Conservation (phyloP, 352 stramenopile species). For the Phytophthora palmivora region DNA sequence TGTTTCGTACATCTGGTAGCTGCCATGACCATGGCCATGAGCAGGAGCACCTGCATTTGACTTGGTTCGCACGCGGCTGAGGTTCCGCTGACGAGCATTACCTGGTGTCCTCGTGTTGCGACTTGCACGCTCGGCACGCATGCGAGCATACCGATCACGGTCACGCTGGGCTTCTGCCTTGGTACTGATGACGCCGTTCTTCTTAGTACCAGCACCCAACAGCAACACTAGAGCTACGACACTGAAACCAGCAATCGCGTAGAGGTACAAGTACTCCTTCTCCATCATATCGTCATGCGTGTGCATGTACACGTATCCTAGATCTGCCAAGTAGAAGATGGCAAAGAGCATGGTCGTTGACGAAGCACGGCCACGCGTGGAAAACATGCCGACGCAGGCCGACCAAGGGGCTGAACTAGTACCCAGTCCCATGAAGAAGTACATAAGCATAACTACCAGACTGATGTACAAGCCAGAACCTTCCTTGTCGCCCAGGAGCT, state of each 20-base stretch:
- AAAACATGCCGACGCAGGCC: constrained; percentile 74
- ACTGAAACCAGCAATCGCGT: constrained; percentile 53
- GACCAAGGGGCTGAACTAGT: constrained; percentile 66
- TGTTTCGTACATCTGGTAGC: constrained; percentile 73
- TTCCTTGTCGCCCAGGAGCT: constrained; percentile 44
- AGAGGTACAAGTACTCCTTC: constrained; percentile 67
- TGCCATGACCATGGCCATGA: constrained; percentile 8
- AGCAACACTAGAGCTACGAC: constrained; percentile 53
- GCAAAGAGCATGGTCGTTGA: constrained; percentile 61
- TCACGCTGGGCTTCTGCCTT: constrained; percentile 55
- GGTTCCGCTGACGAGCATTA: constrained; percentile 58
- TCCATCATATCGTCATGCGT: constrained; percentile 38
- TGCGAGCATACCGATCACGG: constrained; percentile 47
- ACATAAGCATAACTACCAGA: constrained; percentile 70
- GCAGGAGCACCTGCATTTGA: constrained; percentile 38
- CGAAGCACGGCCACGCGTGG: constrained; percentile 53
- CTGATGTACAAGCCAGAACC: constrained; percentile 61
- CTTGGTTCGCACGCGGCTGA: constrained; percentile 67
- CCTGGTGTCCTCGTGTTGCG: constrained; percentile 49
- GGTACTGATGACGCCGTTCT: constrained; percentile 70
- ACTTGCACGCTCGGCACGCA: constrained; percentile 47
- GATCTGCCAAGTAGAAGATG: constrained; percentile 60
- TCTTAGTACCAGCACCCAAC: constrained; percentile 59
- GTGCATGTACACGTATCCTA: constrained; percentile 71
- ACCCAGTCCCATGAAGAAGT: constrained; percentile 82